phyloP scores from a whole-genome alignment of 345 rosid genomes.

The Odontarrhena argentea region DNA sequence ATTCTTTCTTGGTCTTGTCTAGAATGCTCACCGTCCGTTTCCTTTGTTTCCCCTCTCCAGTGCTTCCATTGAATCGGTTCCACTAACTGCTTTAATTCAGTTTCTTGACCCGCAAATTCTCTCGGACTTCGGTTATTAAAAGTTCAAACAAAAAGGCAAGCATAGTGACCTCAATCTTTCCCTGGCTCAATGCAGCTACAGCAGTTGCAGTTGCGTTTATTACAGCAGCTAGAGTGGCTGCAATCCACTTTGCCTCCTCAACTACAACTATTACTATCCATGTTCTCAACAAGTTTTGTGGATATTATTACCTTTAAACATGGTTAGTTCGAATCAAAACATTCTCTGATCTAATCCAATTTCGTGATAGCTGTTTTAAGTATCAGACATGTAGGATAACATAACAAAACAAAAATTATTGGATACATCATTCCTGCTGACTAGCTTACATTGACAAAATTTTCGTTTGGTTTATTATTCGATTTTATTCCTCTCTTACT shows the following conservation, averaged over 20 bases:
- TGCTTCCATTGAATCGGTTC: constrained; percentile 84
- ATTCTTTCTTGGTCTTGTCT: constrained; percentile 85
- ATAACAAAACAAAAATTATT: no score
- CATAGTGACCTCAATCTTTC: constrained; percentile 73
- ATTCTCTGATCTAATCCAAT: no score
- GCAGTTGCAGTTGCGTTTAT: constrained; percentile 76
- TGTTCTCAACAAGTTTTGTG: no score
- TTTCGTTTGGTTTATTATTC: no score
- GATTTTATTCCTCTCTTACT: no score
- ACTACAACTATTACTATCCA: constrained; percentile 31
- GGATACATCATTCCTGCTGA: no score
- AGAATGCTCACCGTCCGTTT: constrained; percentile 87
- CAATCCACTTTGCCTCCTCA: constrained; percentile 67
- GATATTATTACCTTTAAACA: no score
- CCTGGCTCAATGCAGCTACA: constrained; percentile 59
- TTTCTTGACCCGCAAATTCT: constrained; percentile 88
- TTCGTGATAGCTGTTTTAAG: no score
- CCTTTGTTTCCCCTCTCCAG: constrained; percentile 52
- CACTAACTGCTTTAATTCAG: constrained; percentile 64
- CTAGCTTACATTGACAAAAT: no score
- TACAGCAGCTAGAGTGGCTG: constrained; percentile 90
- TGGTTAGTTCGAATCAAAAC: no score
- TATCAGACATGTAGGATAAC: no score
- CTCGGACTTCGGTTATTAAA: constrained; percentile 54
- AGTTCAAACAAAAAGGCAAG: no score